Evolutionary conservation across 306 rosid genomes (phyloP).

Genomic region (Acacia confusa): DNA sequence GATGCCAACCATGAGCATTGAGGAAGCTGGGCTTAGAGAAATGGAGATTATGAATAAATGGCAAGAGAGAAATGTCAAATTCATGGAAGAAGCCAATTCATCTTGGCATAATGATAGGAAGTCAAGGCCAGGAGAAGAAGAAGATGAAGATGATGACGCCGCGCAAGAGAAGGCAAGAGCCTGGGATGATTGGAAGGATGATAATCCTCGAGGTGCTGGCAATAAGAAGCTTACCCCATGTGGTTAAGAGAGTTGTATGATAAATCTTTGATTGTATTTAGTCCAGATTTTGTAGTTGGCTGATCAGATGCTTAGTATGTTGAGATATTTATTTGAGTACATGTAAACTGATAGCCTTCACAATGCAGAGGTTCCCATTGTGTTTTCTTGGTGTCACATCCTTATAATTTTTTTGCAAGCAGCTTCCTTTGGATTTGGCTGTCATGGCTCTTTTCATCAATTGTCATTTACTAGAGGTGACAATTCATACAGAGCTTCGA

Average conservation of each 20-base stretch:
- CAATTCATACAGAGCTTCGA: neutral
- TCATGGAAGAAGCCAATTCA: slow-evolving; percentile 86
- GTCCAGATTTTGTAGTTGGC: slow-evolving; percentile 20
- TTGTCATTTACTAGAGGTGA: neutral
- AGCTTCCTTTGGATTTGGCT: neutral
- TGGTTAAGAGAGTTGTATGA: slow-evolving; percentile 45
- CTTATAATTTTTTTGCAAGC: slow-evolving; percentile 1
- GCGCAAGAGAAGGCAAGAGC: slow-evolving; percentile 92
- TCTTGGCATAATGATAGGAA: slow-evolving; percentile 82
- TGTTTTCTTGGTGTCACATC: neutral
- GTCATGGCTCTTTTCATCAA: neutral
- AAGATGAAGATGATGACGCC: slow-evolving; percentile 79
- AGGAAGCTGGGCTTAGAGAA: slow-evolving; percentile 95
- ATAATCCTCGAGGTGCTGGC: slow-evolving; percentile 95
- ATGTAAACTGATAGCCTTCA: slow-evolving; percentile 14
- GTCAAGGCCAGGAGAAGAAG: slow-evolving; percentile 52
- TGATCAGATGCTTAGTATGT: slow-evolving; percentile 24
- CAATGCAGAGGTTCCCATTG: slow-evolving; percentile 4
- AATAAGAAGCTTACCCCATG: slow-evolving; percentile 94
- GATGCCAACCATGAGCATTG: slow-evolving; percentile 99
- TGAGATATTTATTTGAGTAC: slow-evolving; percentile 8
- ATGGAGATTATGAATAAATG: slow-evolving; percentile 95
- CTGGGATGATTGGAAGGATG: slow-evolving; percentile 98
- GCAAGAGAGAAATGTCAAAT: slow-evolving; percentile 79
- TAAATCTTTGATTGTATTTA: slow-evolving; percentile 9